These are phyloP conservation scores for Fusarium veterinarium DNA, from an alignment of 2,329 filamentous ascomycete species.

Conservation along the genomic window DNA sequence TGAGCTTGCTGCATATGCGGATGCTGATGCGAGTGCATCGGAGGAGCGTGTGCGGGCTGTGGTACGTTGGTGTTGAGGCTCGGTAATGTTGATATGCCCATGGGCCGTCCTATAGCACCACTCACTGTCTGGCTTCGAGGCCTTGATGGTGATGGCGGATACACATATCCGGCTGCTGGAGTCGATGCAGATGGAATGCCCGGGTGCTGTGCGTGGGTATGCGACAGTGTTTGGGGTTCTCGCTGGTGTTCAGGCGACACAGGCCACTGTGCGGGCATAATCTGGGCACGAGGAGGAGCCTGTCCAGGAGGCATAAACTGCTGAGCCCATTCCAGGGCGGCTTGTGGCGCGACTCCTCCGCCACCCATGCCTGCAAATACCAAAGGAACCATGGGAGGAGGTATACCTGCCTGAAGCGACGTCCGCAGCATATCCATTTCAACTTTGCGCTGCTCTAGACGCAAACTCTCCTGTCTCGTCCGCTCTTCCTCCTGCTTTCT, in stretches of 20 bases:
- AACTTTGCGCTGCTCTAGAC: constrained; percentile 77
- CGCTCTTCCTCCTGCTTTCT: constrained; percentile 80
- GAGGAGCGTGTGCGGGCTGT: constrained; percentile 46
- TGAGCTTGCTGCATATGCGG: constrained; percentile 66
- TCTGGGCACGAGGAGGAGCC: constrained; percentile 59
- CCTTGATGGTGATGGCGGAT: constrained; percentile 63
- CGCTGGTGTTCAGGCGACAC: constrained; percentile 66
- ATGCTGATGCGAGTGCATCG: constrained; percentile 58
- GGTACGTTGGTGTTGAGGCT: constrained; percentile 60
- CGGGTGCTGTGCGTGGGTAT: constrained; percentile 56
- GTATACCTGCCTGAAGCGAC: constrained; percentile 76
- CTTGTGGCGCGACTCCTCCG: constrained; percentile 69
- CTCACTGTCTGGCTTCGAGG: constrained; percentile 63
- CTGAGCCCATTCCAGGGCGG: constrained; percentile 75
- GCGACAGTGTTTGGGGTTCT: constrained; percentile 60
- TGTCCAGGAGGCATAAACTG: constrained; percentile 69
- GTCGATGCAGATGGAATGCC: constrained; percentile 50
- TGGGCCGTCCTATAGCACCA: constrained; percentile 52
- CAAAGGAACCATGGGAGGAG: constrained; percentile 78
- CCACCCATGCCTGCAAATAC: constrained; percentile 77
- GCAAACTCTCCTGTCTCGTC: constrained; percentile 71
- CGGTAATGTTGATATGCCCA: constrained; percentile 54
- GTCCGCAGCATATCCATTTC: constrained; percentile 79
- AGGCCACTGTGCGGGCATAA: constrained; percentile 61
- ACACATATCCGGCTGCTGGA: constrained; percentile 56